Base-by-base conservation (phyloP, 345 rosid genomes). In the Reutealis trisperma region DNA sequence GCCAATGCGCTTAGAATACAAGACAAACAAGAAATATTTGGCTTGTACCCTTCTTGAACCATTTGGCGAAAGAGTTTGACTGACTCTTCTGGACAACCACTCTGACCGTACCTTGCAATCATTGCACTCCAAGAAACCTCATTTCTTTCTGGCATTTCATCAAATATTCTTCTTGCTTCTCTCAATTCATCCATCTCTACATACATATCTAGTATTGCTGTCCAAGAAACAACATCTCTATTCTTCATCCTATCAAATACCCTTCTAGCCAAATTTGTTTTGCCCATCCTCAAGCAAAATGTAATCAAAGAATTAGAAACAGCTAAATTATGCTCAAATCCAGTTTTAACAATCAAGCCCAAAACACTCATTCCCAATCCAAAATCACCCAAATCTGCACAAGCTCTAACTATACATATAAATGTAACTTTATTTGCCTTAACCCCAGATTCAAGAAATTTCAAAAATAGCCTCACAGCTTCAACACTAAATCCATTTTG, bases 221-320 rank as follows among this genome's bases (percentile, higher is more conserved):
- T 88, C 93, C 93, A 90, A 41, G 91, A 83, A 70, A 90, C 83
- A 22, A 88, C 89, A 78, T 90, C 90, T 75, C 77, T 87, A 42
- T 61, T 67, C 58, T 80, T 81, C 88, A 90, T 87, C 47, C 73
- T 60, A 82, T 87, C 85, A 79, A 88, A 90, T 49, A 86, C 67
- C 47, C 76, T 75, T 78, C 84, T 77, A 30, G 88, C 86, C 76
- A 84, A 67, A 57, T 71, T 77, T 37, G 79, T 73, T 65, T 90
- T 85, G 41, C 86, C 84, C 81, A 80, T 83, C 75, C 88, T 90
- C 77, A 85, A 74, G 75, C 86, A 82, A 21, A 86, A 77, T 0
- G 91, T 85, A 41, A 88, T 87, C 78, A 87, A 76, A 22, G 93
- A 83, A 74, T 90, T 90, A 67, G 83, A 84, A 65, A 88, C 89